These are phyloP conservation scores for Sporothrix brasiliensis DNA, from an alignment of 2,329 filamentous ascomycete genomes.

Conservation along the genomic window DNA sequence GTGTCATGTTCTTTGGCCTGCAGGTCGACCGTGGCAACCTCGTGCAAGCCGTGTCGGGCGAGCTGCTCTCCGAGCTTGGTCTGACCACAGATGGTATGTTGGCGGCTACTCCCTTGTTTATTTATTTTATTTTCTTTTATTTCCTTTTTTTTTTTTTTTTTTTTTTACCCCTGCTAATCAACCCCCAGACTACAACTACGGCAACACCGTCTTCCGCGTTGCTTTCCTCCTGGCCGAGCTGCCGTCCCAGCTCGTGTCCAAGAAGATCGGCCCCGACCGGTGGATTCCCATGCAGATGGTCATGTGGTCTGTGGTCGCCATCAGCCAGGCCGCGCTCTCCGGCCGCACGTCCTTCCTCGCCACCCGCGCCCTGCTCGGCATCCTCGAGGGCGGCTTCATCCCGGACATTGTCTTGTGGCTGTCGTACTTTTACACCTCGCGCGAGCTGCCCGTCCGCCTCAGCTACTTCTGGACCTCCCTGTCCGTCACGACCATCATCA, in stretches of 20 bases:
- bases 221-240: constrained; percentile 61
- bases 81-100: constrained; percentile 49
- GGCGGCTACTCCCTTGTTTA: not conserved
- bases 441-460: constrained; percentile 43
- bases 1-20: constrained; percentile 64
- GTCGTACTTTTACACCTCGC: constrained; percentile 44
- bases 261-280: constrained; percentile 49
- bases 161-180: not conserved
- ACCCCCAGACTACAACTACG: constrained; percentile 53
- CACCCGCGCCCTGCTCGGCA: constrained; percentile 42
- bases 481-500: constrained; percentile 42
- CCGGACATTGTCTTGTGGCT: constrained; percentile 44
- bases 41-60: constrained; percentile 61
- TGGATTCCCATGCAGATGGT: constrained; percentile 47
- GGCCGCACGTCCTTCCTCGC: constrained; percentile 41
- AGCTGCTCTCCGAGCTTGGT: constrained; percentile 59
- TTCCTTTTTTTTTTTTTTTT: too few species aligned
- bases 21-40: constrained; percentile 65
- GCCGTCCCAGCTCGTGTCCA: constrained; percentile 63
- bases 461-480: constrained; percentile 43
- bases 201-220: constrained; percentile 58
- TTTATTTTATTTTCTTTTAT: not conserved
- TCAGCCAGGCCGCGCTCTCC: constrained; percentile 41
- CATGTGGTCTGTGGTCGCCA: constrained; percentile 43
- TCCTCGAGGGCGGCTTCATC: constrained; percentile 45